Percentiles rank a stretch among this genome's conserved stretches.
phyloP scores from a whole-genome alignment of 768 basidiomycete genomes.

The Lentinula aciculospora region DNA sequence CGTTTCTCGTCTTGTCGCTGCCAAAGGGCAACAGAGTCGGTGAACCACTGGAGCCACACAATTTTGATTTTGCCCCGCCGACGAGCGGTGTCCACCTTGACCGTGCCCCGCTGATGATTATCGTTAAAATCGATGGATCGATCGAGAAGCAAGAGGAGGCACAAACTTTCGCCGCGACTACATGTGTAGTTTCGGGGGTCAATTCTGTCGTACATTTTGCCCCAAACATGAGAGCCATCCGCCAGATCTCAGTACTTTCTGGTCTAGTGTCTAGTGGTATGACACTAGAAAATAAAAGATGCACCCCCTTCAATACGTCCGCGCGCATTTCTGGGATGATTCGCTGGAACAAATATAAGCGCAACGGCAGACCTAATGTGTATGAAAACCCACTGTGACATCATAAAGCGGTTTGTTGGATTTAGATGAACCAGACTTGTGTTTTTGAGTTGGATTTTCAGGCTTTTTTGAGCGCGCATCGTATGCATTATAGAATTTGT shows the following conservation, averaged over 20 bases:
- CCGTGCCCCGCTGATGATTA: conserved; percentile 66
- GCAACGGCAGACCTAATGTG: neutral
- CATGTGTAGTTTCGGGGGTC: conserved; percentile 68
- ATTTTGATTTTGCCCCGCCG: conserved; percentile 74
- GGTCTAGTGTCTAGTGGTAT: conserved; percentile 85
- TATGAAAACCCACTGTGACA: conserved; percentile 62
- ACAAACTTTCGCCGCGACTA: conserved; percentile 83
- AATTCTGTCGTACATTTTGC: conserved; percentile 75
- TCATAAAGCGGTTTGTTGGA: conserved; percentile 44
- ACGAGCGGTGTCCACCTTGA: conserved; percentile 84
- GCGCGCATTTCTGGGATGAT: conserved; percentile 83
- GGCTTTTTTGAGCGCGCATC: conserved; percentile 33
- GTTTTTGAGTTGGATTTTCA: conserved; percentile 23
- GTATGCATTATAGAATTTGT: conserved; percentile 67
- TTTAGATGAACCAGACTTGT: conserved; percentile 21
- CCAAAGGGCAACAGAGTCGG: conserved; percentile 89
- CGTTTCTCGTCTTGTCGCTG: conserved; percentile 68
- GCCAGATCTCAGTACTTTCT: conserved; percentile 81
- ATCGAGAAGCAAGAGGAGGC: conserved; percentile 7
- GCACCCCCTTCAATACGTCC: conserved; percentile 70
- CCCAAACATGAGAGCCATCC: conserved; percentile 82
- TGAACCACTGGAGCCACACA: conserved; percentile 88
- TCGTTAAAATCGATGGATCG: neutral
- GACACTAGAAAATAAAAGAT: conserved; percentile 90
- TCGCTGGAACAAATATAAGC: conserved; percentile 35